Conservation (phyloP, 2,329 filamentous ascomycete genomes). For the Herpomyces periplanetae region DNA sequence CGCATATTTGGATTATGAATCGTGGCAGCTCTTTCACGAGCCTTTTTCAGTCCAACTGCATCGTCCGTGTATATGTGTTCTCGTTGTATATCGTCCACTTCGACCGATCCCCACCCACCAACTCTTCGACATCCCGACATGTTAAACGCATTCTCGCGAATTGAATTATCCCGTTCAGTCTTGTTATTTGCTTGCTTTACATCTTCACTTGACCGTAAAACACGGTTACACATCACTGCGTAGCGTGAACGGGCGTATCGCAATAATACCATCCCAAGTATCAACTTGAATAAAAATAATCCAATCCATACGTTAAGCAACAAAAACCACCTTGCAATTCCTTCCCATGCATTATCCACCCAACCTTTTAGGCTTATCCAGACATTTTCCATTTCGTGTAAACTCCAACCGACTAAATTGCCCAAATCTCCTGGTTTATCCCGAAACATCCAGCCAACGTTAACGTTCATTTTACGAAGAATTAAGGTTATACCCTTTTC, state of each 20-base stretch:
- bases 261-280: conserved; percentile 56
- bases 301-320: conserved; percentile 54
- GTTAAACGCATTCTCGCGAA: conserved; percentile 12
- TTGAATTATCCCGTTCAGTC: conserved; percentile 2
- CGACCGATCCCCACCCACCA: conserved; percentile 48
- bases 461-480: too few species aligned
- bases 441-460: too few species aligned
- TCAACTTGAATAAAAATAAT: conserved; percentile 40
- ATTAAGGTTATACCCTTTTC: too few species aligned
- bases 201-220: conserved; percentile 8
- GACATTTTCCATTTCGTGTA: too few species aligned
- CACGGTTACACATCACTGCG: conserved; percentile 31
- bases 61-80: conserved; percentile 62
- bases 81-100: conserved; percentile 54
- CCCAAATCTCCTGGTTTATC: too few species aligned
- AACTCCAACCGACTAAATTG: too few species aligned
- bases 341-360: too few species aligned
- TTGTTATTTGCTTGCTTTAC: conserved; percentile 1
- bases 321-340: conserved; percentile 44
- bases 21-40: conserved; percentile 19
- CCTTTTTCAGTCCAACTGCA: conserved; percentile 20
- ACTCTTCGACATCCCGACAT: conserved; percentile 32
- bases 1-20: too few species aligned
- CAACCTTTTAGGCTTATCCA: too few species aligned
- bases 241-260: conserved; percentile 43